Evolutionary conservation across 192 early-diverging fungal species (phyloP), one percentile per base, ranked within the genome.

Genomic region (Coemansia sp.): DNA sequence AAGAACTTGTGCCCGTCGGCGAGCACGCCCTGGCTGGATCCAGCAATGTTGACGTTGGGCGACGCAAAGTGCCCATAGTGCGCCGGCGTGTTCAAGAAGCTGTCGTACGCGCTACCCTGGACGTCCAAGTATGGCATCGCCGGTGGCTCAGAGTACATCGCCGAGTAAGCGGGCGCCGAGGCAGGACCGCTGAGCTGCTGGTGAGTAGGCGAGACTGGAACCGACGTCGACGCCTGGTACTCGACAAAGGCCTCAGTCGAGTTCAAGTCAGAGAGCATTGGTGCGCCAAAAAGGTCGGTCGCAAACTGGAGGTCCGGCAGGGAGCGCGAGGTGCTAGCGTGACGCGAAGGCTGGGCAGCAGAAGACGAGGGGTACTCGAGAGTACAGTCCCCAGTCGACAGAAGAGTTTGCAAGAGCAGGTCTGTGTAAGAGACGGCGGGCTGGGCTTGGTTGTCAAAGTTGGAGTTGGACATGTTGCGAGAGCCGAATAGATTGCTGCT

Each of bases 61-160:
- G 74, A 72, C 52, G 58, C 11, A 15, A 73, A 15, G 65, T 62
- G 41, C 33, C 60, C 44, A 3, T 69, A 39, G 38, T 68, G 46
- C 10, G 47, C 72, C 20, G 81, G 81, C 50, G 81, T 83, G 68
- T 47, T 68, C 62, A 83, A 50, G 64, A 70, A 75, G 73, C 76
- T 73, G 27, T 72, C 70, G 36, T 77, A 78, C 12, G 81, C 72
- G 67, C 73, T 75, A 57, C 50, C 64, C 69, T 76, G 68, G 33
- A 65, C 50, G 34, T 69, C 61, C 18, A 76, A 69, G 27, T 40
- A 34, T 0, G 66, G 31, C 46, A 62, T 44, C 3, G 57, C 33
- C 13, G 72, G 58, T 16, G 55, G 27, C 64, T 60, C 60, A 20
- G 41, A 49, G 61, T 55, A 66, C 43, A 60, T 52, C 41, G 40